These are phyloP conservation scores for Suillus clintonianus DNA, from an alignment of 768 basidiomycete genomes.

Conservation along the genomic window DNA sequence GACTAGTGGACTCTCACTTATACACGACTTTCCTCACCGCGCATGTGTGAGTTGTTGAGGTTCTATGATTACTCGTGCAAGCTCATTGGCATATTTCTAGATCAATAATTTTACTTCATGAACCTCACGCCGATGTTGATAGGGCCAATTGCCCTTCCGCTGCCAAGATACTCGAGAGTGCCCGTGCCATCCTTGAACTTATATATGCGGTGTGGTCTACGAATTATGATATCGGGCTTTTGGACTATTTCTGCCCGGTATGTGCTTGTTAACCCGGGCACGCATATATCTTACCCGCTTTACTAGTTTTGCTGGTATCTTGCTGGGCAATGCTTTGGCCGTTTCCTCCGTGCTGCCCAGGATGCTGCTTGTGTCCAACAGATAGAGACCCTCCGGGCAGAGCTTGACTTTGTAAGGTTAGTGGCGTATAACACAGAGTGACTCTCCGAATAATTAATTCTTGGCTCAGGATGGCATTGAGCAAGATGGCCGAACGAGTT, in stretches of 20 bases:
- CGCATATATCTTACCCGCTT: slow-evolving; percentile 1
- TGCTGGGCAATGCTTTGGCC: slow-evolving; percentile 63
- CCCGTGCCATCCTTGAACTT: slow-evolving; percentile 66
- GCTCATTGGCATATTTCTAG: slow-evolving; percentile 38
- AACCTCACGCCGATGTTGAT: slow-evolving; percentile 69
- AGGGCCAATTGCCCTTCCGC: slow-evolving; percentile 66
- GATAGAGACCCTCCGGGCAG: slow-evolving; percentile 56
- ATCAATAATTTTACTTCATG: slow-evolving; percentile 70
- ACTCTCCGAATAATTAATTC: not conserved
- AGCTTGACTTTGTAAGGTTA: slow-evolving; percentile 71
- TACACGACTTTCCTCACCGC: slow-evolving; percentile 39
- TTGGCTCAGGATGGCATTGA: slow-evolving; percentile 51
- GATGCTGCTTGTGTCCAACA: slow-evolving; percentile 59
- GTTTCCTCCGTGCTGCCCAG: slow-evolving; percentile 65
- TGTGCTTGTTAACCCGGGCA: slow-evolving; percentile 18
- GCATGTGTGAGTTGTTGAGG: slow-evolving; percentile 30
- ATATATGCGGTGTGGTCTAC: slow-evolving; percentile 69
- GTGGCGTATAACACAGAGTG: slow-evolving; percentile 19
- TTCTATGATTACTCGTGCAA: slow-evolving; percentile 21
- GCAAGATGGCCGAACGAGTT: slow-evolving; percentile 64
- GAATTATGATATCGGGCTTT: slow-evolving; percentile 67
- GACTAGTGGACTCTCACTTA: slow-evolving; percentile 61
- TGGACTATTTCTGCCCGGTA: slow-evolving; percentile 73
- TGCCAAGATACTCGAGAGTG: slow-evolving; percentile 64
- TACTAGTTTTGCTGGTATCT: slow-evolving; percentile 69